Evolutionary conservation across 495 filamentous ascomycete genomes (phyloP), one percentile per base, ranked within the genome.

Genomic region (Lindgomyces ingoldianus): DNA sequence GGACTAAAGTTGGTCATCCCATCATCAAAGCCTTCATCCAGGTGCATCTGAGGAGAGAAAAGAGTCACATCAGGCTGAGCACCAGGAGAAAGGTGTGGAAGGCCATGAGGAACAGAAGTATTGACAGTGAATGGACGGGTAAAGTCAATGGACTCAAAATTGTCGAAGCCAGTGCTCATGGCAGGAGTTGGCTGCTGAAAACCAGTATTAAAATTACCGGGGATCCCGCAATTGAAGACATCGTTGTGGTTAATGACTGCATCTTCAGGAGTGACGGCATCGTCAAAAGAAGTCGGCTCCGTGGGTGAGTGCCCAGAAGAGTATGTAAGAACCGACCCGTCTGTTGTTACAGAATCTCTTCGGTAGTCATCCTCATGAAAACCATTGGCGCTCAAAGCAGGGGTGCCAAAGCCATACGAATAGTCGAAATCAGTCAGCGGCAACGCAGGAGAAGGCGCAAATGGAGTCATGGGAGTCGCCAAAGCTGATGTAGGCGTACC

Each of bases 261-360:
- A n/a, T 74, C 69, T 25, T 74, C 65, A 4, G 72, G 73, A 1
- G 72, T 70, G n/a, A 74, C 57, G 25, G 62, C 66, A 45, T 74
- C 62, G 3, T 74, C 71, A 45, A 69, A 72, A 0, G 61, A 59
- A 42, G 49, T 72, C 27, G 67, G 67, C 47, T 67, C 62, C 21
- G 39, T 59, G 6, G 70, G 70, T 4, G 70, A 72, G 14, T 59
- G 62, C 3, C 58, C 57, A 14, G 70, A 72, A 12, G 70, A 72
- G 27, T 67, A 69, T 16, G 65, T 69, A n/a, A 61, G 44, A 14
- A 47, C 45, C 30, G 67, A 69, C 1, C 60, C 65, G 49, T 68
- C 69, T 1, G 62, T 63, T 12, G 64, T 62, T 25, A 69, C 56
- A 8, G 68, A 70, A 33, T 64, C 54, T 12, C 68, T 58, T 25